Evolutionary conservation across 1,284 basidiomycete genomes (phyloP).

Genomic region (Trichosporon sp.): DNA sequence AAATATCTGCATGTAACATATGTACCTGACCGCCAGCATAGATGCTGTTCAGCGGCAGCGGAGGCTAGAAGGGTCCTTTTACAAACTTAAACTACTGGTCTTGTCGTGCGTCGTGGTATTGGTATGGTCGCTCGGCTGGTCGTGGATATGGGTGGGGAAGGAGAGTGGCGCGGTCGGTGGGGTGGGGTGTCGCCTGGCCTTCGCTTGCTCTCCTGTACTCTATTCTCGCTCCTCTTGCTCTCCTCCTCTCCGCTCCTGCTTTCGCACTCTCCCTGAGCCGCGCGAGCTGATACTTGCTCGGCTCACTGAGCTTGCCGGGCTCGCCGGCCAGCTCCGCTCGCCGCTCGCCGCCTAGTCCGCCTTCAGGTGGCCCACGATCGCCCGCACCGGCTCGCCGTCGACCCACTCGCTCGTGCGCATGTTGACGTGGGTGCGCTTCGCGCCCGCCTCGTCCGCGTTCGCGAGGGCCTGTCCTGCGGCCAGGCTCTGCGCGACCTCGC

Average conservation of each 20-base stretch:
- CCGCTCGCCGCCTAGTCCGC: neutral
- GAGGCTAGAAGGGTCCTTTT: too few species aligned
- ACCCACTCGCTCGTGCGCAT: neutral
- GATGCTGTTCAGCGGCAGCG: too few species aligned
- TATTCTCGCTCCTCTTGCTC: neutral
- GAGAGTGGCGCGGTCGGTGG: too few species aligned
- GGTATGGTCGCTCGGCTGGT: too few species aligned
- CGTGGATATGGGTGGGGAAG: too few species aligned
- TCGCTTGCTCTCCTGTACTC: too few species aligned
- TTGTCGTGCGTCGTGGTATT: too few species aligned
- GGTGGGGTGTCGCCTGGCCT: too few species aligned
- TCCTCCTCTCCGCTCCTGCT: neutral
- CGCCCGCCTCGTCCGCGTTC: neutral
- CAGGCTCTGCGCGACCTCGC: neutral
- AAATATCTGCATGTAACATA: constrained; percentile 8
- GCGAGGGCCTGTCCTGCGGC: neutral
- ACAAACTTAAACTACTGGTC: too few species aligned
- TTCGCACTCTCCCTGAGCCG: too few species aligned
- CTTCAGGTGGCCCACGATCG: neutral
- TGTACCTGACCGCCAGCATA: neutral
- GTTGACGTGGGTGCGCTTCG: neutral
- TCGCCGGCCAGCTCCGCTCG: neutral
- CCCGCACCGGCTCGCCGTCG: neutral
- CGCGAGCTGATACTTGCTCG: too few species aligned
- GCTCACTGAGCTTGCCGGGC: too few species aligned